A percentile compares a stretch with the other conserved stretches of the same genome.
phyloP scores from a whole-genome alignment of 2,329 filamentous ascomycete genomes.

The Canariomyces notabilis region DNA sequence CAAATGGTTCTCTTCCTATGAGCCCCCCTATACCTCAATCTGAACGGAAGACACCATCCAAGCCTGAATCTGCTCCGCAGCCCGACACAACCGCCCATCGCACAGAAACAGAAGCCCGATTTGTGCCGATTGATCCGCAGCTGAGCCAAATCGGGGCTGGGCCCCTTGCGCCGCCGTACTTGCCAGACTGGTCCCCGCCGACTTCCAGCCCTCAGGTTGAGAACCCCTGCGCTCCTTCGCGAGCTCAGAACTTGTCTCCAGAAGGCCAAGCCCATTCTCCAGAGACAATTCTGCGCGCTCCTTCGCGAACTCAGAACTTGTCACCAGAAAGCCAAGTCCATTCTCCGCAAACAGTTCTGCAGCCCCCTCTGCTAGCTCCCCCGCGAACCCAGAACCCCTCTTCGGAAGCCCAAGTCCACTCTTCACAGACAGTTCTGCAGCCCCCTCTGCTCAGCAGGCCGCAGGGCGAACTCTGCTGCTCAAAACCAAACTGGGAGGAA shows the following conservation, averaged over 20 bases:
- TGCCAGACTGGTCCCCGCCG: neutral
- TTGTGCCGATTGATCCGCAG: neutral
- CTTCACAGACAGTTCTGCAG: neutral
- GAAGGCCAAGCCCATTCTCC: neutral
- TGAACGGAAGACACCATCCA: neutral
- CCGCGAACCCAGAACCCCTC: too few species aligned
- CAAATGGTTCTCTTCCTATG: too few species aligned
- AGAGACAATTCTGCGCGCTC: neutral
- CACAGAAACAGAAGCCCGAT: neutral
- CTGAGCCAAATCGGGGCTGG: neutral
- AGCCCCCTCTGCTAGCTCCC: neutral
- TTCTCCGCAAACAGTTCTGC: neutral
- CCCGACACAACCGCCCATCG: neutral
- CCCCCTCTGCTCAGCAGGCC: neutral
- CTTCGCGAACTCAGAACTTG: neutral
- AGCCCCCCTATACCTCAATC: neutral
- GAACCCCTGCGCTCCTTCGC: neutral
- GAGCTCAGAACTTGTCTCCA: neutral
- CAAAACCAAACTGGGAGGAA: neutral
- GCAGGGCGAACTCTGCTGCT: neutral
- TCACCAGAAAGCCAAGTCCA: neutral
- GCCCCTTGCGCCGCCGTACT: neutral
- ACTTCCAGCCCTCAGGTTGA: neutral
- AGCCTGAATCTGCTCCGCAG: neutral
- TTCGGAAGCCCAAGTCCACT: neutral